Conservation (phyloP, 192 early-diverging fungal genomes). For the Thamnidium elegans region DNA sequence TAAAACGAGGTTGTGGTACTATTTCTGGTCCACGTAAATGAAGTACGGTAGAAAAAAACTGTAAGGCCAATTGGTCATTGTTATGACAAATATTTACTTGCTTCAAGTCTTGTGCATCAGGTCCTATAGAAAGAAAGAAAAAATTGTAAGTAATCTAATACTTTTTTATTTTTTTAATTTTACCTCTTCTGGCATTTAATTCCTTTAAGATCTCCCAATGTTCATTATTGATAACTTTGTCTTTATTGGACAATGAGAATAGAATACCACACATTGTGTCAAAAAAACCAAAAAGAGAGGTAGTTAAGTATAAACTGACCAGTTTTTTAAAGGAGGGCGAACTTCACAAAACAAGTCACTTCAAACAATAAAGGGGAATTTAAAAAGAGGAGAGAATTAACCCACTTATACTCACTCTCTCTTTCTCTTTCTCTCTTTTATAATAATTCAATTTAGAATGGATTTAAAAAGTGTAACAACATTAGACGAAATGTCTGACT, state of each 20-base stretch:
- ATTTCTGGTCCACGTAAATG: constrained; percentile 64
- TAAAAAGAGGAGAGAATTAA: too few species aligned
- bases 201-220: constrained; percentile 42
- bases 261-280: constrained; percentile 54
- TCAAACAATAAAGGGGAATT: too few species aligned
- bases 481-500: too few species aligned
- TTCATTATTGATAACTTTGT: constrained; percentile 2
- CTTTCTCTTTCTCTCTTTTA: too few species aligned
- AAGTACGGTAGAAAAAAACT: constrained; percentile 58
- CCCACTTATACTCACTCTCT: too few species aligned
- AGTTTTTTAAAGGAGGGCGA: not conserved
- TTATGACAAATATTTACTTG: not conserved
- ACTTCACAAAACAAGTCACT: too few species aligned
- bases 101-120: constrained; percentile 47
- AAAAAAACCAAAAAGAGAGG: not conserved
- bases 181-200: constrained; percentile 52
- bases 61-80: constrained; percentile 8
- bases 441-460: too few species aligned
- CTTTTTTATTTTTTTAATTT: not conserved
- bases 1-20: constrained; percentile 57
- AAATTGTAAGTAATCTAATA: not conserved
- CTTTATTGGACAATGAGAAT: constrained; percentile 36
- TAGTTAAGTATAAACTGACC: too few species aligned
- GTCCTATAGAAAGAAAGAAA: constrained; percentile 37
- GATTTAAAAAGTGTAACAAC: too few species aligned